Percentiles rank a stretch among this genome's conserved stretches.
Conservation (phyloP, 1,284 basidiomycete species). For the Cutaneotrichosporon daszewskae region DNA sequence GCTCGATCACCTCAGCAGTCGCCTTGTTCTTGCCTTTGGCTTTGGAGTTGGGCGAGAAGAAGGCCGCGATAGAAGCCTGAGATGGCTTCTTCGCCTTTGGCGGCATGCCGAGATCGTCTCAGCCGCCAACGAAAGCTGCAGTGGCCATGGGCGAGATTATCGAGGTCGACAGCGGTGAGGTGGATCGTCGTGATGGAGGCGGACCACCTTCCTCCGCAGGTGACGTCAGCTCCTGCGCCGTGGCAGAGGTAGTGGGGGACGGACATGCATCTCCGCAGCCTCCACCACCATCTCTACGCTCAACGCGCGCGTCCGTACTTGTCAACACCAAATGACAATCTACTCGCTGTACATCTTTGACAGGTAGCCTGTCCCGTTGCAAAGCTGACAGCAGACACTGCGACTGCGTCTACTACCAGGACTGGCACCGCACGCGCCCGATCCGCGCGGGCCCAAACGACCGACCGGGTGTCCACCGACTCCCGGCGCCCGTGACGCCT, state of each 20-base stretch:
- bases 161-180: no score
- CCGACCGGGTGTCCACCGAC: conserved; percentile 63
- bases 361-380: no score
- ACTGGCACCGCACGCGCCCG: conserved; percentile 76
- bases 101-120: conserved; percentile 8
- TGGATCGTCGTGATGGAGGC: no score
- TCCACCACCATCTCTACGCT: neutral
- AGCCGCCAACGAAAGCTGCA: no score
- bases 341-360: conserved; percentile 86
- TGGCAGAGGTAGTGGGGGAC: no score
- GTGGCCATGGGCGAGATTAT: no score
- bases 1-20: conserved; percentile 21
- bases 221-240: no score
- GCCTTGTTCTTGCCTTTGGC: conserved; percentile 1
- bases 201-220: no score
- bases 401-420: conserved; percentile 84
- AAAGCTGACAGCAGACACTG: conserved; percentile 65
- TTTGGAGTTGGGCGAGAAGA: conserved; percentile 37
- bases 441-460: conserved; percentile 65
- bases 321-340: conserved; percentile 68
- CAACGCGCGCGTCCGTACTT: neutral
- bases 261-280: neutral
- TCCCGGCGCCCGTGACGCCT: conserved; percentile 45
- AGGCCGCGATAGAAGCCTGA: conserved; percentile 30
- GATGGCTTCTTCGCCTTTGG: conserved; percentile 7